phyloP scores from a whole-genome alignment of 129 eudicot genomes.

The Glebionis coronaria region DNA sequence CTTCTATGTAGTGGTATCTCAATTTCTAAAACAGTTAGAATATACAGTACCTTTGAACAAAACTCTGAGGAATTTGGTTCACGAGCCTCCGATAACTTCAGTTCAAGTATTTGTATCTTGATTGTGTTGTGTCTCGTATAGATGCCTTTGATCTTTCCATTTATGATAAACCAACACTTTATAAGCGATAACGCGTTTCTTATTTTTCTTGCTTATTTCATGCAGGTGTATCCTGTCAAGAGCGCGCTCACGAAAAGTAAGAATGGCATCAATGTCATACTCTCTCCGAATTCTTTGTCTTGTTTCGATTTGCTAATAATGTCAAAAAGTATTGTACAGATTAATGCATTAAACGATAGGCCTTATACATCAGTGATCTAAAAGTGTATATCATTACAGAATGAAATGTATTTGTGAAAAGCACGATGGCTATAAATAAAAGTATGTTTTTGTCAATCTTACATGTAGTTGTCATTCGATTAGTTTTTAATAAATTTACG shows the following conservation, averaged over 20 bases:
- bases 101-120: too few species aligned
- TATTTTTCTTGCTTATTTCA: background rate
- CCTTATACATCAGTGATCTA: conserved; percentile 18
- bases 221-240: conserved; percentile 44
- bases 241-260: conserved; percentile 34
- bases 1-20: too few species aligned
- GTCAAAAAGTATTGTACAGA: conserved; percentile 13
- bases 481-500: background rate
- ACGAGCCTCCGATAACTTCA: too few species aligned
- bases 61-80: too few species aligned
- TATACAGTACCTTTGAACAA: too few species aligned
- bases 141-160: too few species aligned
- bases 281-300: conserved; percentile 53
- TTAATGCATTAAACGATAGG: background rate
- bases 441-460: background rate
- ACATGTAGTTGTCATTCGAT: background rate
- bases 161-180: too few species aligned
- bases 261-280: conserved; percentile 34
- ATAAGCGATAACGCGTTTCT: background rate
- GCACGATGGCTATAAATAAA: conserved; percentile 9
- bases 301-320: conserved; percentile 46
- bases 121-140: too few species aligned
- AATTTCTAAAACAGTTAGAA: too few species aligned
- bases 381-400: conserved; percentile 16
- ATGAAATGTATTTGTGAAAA: conserved; percentile 15